Percentiles rank a stretch among this genome's conserved stretches.
phyloP scores from a whole-genome alignment of 352 stramenopile genomes.

The Globisporangium yorkense region DNA sequence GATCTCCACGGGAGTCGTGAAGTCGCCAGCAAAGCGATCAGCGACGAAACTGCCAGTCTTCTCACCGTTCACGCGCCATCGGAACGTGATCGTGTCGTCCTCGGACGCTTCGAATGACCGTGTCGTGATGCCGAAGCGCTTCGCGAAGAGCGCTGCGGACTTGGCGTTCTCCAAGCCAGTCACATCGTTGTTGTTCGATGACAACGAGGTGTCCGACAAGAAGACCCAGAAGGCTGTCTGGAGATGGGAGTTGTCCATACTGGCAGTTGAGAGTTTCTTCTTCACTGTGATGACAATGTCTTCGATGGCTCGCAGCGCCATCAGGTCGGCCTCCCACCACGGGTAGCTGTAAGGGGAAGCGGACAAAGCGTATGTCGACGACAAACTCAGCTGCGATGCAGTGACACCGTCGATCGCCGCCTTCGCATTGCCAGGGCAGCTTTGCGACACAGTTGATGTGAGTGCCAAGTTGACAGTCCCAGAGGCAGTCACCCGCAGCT shows the following conservation, averaged over 20 bases:
- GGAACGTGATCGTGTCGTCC: constrained; percentile 32
- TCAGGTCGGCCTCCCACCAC: constrained; percentile 60
- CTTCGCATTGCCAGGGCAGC: constrained; percentile 34
- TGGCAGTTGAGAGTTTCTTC: constrained; percentile 24
- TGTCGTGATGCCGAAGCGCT: constrained; percentile 32
- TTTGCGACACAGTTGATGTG: constrained; percentile 30
- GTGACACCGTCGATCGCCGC: constrained; percentile 42
- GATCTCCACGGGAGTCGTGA: constrained; percentile 23
- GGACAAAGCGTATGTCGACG: constrained; percentile 49
- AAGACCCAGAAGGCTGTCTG: constrained; percentile 39
- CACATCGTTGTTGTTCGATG: constrained; percentile 25
- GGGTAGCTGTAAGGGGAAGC: constrained; percentile 33
- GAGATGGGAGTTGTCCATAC: constrained; percentile 26
- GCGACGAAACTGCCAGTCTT: constrained; percentile 22
- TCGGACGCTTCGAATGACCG: constrained; percentile 39
- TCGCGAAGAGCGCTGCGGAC: constrained; percentile 15
- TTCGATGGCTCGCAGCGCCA: constrained; percentile 27
- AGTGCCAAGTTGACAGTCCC: constrained; percentile 45
- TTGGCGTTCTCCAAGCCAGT: constrained; percentile 26
- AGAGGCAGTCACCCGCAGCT: constrained; percentile 40
- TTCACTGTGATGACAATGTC: constrained; percentile 49
- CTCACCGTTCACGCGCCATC: constrained; percentile 58
- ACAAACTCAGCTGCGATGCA: constrained; percentile 30
- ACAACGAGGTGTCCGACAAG: constrained; percentile 30
- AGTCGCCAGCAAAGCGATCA: constrained; percentile 34